Evolutionary conservation across 805 yeast genomes (phyloP).

Genomic region (Komagataella pseudopastoris): DNA sequence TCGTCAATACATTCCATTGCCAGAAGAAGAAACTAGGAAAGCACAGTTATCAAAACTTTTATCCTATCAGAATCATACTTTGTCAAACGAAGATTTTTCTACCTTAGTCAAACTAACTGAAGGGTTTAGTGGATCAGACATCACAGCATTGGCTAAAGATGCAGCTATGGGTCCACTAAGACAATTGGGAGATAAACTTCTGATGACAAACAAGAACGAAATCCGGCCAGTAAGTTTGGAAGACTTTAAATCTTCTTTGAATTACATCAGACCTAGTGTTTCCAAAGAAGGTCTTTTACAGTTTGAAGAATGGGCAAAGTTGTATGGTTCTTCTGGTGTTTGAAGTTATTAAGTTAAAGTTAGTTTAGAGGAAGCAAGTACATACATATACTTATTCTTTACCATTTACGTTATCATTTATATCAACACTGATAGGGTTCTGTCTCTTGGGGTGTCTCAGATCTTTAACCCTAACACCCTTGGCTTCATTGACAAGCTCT

Average conservation of each 20-base stretch:
- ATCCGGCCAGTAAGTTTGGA: constrained; percentile 62
- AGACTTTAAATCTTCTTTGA: constrained; percentile 69
- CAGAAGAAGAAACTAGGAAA: constrained; percentile 72
- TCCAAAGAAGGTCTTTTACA: constrained; percentile 63
- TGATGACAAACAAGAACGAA: constrained; percentile 54
- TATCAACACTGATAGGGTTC: background rate
- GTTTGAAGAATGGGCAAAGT: constrained; percentile 81
- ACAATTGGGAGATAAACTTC: constrained; percentile 72
- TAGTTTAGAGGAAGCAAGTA: background rate
- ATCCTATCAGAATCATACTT: constrained; percentile 56
- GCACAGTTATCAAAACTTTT: constrained; percentile 59
- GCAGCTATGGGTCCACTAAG: constrained; percentile 97
- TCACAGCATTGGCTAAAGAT: constrained; percentile 88
- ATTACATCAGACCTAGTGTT: constrained; percentile 79
- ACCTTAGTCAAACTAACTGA: constrained; percentile 53
- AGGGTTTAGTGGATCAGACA: constrained; percentile 86
- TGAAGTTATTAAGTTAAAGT: constrained; percentile 13
- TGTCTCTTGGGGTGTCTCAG: constrained; percentile 4
- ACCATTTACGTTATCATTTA: background rate
- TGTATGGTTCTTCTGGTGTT: constrained; percentile 83
- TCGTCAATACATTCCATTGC: constrained; percentile 86
- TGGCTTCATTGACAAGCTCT: constrained; percentile 27
- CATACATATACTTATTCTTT: background rate
- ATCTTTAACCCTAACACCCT: constrained; percentile 15
- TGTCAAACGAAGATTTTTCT: constrained; percentile 49